phyloP scores from a whole-genome alignment of 108 stramenopile species.

The Nannochloropsis salina region DNA sequence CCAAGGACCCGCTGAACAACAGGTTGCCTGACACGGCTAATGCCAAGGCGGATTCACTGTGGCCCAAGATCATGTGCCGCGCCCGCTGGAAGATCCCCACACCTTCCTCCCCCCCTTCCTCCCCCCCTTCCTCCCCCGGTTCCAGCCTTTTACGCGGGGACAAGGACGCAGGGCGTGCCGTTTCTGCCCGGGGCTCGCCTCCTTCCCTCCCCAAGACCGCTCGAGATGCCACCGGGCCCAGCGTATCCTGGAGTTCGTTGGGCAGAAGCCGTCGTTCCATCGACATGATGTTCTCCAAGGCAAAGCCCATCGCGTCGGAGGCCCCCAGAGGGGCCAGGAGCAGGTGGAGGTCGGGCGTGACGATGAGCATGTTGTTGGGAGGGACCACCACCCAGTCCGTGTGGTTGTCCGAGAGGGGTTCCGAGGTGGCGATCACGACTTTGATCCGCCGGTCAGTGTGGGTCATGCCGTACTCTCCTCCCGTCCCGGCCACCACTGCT shows the following conservation, averaged over 20 bases:
- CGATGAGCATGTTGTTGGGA: slow-evolving; percentile 27
- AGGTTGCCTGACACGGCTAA: background rate
- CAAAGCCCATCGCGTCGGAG: background rate
- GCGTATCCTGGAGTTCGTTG: background rate
- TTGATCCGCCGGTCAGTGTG: slow-evolving; percentile 27
- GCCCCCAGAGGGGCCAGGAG: slow-evolving; percentile 22
- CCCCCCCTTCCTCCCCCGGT: background rate
- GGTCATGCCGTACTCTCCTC: slow-evolving; percentile 32
- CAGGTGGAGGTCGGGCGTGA: slow-evolving; percentile 25
- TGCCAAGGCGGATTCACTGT: slow-evolving; percentile 21
- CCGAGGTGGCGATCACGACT: slow-evolving; percentile 35
- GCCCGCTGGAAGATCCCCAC: background rate
- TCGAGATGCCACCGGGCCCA: background rate
- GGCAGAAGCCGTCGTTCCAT: background rate
- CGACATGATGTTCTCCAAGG: background rate
- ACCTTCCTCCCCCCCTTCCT: background rate
- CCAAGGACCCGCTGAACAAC: slow-evolving; percentile 22
- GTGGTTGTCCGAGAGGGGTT: slow-evolving; percentile 30
- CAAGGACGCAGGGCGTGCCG: background rate
- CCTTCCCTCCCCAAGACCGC: slow-evolving; percentile 16
- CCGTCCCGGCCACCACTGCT: background rate
- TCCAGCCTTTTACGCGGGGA: background rate
- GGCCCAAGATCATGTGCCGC: background rate
- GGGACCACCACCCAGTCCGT: slow-evolving; percentile 39
- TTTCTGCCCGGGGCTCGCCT: background rate